Conservation (phyloP, 179 eudicot genomes). For the Silene coronaria region DNA sequence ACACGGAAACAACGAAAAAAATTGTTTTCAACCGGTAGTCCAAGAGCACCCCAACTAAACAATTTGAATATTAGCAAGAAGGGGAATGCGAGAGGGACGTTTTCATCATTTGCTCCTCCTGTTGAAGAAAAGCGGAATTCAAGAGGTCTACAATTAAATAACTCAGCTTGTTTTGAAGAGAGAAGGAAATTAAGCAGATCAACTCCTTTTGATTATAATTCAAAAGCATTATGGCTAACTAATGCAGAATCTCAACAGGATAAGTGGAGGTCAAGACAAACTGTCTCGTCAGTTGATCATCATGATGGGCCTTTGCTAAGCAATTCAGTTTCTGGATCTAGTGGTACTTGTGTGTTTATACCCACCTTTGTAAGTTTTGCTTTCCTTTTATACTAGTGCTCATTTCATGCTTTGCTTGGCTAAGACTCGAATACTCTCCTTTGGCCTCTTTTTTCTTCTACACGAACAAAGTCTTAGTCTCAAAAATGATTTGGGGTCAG, state of each 20-base stretch:
- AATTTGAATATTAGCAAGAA: background rate
- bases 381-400: background rate
- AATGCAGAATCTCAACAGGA: constrained; percentile 6
- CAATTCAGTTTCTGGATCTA: constrained; percentile 1
- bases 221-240: background rate
- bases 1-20: background rate
- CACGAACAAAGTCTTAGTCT: background rate
- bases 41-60: background rate
- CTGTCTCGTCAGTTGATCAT: background rate
- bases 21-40: background rate
- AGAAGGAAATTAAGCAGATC: background rate
- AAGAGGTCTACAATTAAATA: background rate
- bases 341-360: constrained; percentile 33
- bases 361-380: constrained; percentile 29
- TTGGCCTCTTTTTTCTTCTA: background rate
- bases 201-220: constrained; percentile 2
- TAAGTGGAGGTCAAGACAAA: background rate
- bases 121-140: background rate
- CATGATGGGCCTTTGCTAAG: background rate
- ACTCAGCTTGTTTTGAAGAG: constrained; percentile 1
- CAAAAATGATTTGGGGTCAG: background rate
- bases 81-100: background rate
- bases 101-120: background rate
- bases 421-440: background rate
- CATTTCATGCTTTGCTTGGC: background rate